These are phyloP conservation scores for Pichia paraexigua DNA, from an alignment of 805 yeast species.

Conservation along the genomic window DNA sequence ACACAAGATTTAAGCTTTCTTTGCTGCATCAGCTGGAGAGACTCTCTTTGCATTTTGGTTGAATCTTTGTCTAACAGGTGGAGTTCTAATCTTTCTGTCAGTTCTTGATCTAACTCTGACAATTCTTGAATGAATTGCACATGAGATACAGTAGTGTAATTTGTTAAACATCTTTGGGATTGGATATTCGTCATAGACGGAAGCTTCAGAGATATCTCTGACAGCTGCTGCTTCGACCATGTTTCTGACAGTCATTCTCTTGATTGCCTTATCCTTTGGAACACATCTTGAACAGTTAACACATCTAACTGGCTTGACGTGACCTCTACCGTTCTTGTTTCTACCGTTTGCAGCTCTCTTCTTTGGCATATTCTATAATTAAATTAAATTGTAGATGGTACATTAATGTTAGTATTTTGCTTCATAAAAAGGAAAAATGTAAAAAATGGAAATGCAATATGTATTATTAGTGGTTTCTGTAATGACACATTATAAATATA, in stretches of 20 bases:
- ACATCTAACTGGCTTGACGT: constrained; percentile 99
- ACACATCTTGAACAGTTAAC: constrained; percentile 99
- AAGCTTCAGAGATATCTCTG: constrained; percentile 99
- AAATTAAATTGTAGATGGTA: neutral
- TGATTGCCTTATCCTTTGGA: constrained; percentile 99
- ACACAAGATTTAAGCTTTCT: constrained; percentile 56
- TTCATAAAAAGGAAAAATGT: neutral
- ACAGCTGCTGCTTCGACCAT: constrained; percentile 99
- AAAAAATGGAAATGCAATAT: neutral
- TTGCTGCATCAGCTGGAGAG: constrained; percentile 96
- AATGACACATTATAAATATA: too few relatives aligned
- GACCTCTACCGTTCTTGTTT: constrained; percentile 99
- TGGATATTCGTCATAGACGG: constrained; percentile 98
- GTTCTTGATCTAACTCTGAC: constrained; percentile 99
- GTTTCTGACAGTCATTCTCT: constrained; percentile 99
- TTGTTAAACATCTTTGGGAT: constrained; percentile 99
- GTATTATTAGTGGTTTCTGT: neutral
- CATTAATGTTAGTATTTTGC: neutral
- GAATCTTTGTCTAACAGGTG: constrained; percentile 99
- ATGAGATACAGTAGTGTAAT: constrained; percentile 99
- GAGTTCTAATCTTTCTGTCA: constrained; percentile 98
- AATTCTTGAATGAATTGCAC: constrained; percentile 99
- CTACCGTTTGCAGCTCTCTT: constrained; percentile 99
- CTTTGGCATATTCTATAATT: constrained; percentile 73
- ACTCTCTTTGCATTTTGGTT: constrained; percentile 84